phyloP scores from a whole-genome alignment of 805 yeast genomes.

The Kodamaea fukazawae region DNA sequence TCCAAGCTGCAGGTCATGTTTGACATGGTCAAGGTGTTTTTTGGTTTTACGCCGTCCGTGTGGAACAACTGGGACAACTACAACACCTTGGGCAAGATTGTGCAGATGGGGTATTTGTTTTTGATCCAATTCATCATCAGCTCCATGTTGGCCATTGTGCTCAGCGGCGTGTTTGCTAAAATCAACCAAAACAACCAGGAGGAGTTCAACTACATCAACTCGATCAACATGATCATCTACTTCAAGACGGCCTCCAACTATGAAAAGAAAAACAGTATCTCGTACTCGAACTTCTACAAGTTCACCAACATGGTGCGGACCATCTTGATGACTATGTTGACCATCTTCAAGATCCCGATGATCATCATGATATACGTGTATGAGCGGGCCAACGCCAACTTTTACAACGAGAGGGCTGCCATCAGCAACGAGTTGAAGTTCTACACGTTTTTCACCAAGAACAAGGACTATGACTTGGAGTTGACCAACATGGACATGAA shows the following conservation, averaged over 20 bases:
- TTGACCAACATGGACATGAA: slow-evolving; percentile 17
- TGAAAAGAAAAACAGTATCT: slow-evolving; percentile 10
- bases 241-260: slow-evolving; percentile 28
- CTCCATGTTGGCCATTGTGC: slow-evolving; percentile 54
- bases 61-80: slow-evolving; percentile 55
- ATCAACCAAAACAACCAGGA: slow-evolving; percentile 31
- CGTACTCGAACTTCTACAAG: slow-evolving; percentile 8
- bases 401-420: slow-evolving; percentile 17
- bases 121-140: slow-evolving; percentile 54
- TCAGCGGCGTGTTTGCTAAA: slow-evolving; percentile 41
- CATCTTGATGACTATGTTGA: slow-evolving; percentile 17
- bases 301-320: slow-evolving; percentile 4
- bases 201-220: slow-evolving; percentile 40
- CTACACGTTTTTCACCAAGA: slow-evolving; percentile 35
- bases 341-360: slow-evolving; percentile 36
- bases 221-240: slow-evolving; percentile 37
- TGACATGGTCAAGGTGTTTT: slow-evolving; percentile 50
- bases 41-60: slow-evolving; percentile 60
- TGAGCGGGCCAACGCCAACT: slow-evolving; percentile 25
- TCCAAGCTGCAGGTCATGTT: slow-evolving; percentile 46
- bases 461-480: slow-evolving; percentile 32
- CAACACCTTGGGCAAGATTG: slow-evolving; percentile 44
- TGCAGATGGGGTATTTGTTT: slow-evolving; percentile 50
- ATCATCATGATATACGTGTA: slow-evolving; percentile 31
- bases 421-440: slow-evolving; percentile 22